Conservation (phyloP, 257 asterid genomes). For the Dorcoceras hygrometricum region DNA sequence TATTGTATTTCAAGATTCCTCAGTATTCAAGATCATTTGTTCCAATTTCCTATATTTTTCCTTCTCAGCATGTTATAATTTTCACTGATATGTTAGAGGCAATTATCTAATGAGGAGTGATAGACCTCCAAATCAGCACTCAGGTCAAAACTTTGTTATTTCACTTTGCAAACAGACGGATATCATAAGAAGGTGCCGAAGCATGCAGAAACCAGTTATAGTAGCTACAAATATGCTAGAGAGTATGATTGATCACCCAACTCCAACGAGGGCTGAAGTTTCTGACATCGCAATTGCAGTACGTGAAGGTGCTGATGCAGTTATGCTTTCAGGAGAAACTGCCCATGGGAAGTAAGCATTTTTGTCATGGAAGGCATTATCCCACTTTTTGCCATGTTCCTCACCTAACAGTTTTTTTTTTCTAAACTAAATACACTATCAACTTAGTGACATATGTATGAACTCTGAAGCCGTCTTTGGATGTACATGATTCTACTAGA, state of each 20-base stretch:
- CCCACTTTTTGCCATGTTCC: slow-evolving; percentile 9
- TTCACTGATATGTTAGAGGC: slow-evolving; percentile 2
- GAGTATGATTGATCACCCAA: slow-evolving; percentile 97
- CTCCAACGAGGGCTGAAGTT: slow-evolving; percentile 99
- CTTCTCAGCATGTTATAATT: not conserved
- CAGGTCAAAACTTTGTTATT: not conserved
- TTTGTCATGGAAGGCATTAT: no score
- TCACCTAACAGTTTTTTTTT: not conserved
- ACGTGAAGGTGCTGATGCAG: slow-evolving; percentile 91
- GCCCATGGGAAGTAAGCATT: slow-evolving; percentile 98
- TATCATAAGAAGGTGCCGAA: slow-evolving; percentile 82
- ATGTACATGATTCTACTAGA: not conserved
- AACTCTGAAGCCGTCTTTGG: not conserved
- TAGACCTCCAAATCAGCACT: slow-evolving; percentile 1
- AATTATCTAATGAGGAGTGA: not conserved
- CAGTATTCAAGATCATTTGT: not conserved
- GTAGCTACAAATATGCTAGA: slow-evolving; percentile 98
- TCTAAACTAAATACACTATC: not conserved
- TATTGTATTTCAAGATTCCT: not conserved
- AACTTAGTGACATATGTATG: not conserved
- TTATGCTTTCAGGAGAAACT: slow-evolving; percentile 99
- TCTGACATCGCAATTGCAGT: slow-evolving; percentile 98
- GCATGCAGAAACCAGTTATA: slow-evolving; percentile 88
- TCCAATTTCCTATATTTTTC: no score
- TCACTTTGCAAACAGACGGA: slow-evolving; percentile 65